Evolutionary conservation across 768 basidiomycete genomes (phyloP), one percentile per base, ranked within the genome.

Genomic region (Boletales sp.): DNA sequence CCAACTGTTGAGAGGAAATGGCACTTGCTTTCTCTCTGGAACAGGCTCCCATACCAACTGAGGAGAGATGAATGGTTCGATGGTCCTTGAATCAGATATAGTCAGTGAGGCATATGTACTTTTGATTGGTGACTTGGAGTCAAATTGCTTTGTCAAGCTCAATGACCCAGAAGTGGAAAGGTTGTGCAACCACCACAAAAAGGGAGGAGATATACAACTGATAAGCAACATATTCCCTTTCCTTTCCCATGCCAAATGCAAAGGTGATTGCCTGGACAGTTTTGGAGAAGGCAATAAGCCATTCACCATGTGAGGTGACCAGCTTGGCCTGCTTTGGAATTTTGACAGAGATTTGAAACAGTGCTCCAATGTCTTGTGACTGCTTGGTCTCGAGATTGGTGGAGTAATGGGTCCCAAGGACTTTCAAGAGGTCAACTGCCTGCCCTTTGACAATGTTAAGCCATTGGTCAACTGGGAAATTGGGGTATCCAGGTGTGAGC

Each of bases 61-160:
- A 49, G 47, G 31, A 31, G 47, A 53, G 46, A 30, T 44, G 30
- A 3, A 42, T 46, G 7, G 18, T 49, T 9, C 38, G 0, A 0
- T 45, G 28, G 13, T 50, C 31, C 2, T 54, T 15, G 4, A 48
- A 50, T 4, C 17, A 39, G 32, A 7, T 11, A 52, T 41, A 46
- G 3, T 54, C 42, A 39, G 21, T 1, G 41, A 54, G 32, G 38
- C 39, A 2, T 55, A 28, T 1, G 41, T 10, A 19, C 47, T 53
- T 25, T 50, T 5, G 57, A 53, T 19, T 47, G 30, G 32, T 56
- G 18, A 68, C 63, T 5, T 40, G 15, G 2, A 60, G 57, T 2
- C 70, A 42, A 15, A 71, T 48, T 0, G 66, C 68, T 17, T 56
- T 51, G 51, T 76, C 71, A 47, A 56, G 69, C 5, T 57, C 30